These are phyloP conservation scores for Aspergillus uvarum DNA, from an alignment of 2,329 filamentous ascomycete genomes.

Conservation along the genomic window DNA sequence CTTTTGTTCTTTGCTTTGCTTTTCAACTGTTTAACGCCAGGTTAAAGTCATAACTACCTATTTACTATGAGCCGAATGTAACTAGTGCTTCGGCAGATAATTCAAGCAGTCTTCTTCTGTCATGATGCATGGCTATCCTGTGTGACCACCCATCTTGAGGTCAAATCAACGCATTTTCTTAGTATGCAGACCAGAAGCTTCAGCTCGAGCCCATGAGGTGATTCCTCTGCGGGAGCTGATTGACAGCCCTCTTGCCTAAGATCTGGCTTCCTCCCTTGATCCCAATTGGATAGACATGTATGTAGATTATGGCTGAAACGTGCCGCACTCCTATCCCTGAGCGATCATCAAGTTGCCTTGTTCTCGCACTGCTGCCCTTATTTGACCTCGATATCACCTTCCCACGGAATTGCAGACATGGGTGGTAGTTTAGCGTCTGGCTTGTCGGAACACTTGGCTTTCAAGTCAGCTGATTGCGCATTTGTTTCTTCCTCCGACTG, in stretches of 20 bases:
- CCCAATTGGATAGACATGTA: too few relatives aligned
- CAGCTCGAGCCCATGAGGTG: too few relatives aligned
- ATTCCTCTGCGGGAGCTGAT: too few relatives aligned
- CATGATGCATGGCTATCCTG: neutral
- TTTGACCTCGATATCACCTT: neutral
- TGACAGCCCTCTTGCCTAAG: too few relatives aligned
- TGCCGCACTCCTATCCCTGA: neutral
- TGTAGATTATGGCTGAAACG: neutral
- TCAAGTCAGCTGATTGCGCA: neutral
- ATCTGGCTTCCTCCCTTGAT: too few relatives aligned
- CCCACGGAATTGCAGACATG: neutral
- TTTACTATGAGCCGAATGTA: neutral
- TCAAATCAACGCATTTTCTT: neutral
- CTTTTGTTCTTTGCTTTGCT: conserved; percentile 2
- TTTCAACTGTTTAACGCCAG: neutral
- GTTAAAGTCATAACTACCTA: neutral
- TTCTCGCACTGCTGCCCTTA: neutral
- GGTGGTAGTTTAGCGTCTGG: neutral
- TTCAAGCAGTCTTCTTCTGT: neutral
- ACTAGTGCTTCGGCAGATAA: conserved; percentile 4
- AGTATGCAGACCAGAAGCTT: too few relatives aligned
- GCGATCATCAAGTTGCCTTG: neutral
- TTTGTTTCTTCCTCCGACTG: neutral
- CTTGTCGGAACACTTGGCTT: neutral
- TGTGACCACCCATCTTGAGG: neutral